Base-by-base conservation (phyloP, 169 alveolate genomes). In the Plasmodium yoelii region DNA sequence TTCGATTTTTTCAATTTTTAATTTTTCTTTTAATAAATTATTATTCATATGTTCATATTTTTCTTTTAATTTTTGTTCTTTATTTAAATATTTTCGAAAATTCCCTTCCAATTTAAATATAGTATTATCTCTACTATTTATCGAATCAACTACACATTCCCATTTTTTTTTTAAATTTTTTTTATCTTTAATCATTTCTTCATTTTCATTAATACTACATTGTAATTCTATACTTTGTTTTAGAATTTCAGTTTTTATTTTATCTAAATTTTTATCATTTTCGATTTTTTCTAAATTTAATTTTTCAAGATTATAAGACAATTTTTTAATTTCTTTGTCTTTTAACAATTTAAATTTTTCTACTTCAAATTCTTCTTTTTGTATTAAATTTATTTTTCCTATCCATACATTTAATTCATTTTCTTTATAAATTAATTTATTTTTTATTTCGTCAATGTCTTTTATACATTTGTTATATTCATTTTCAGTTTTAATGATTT, bases 361-460 rank as follows among this genome's bases (percentile, higher is more conserved):
- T 44, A 80, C 60, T 47, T 80, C 90, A 60, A 51, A 80, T 80
- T 80, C 90, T 55, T 80, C 90, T 60, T 80, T 57, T 56, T 80
- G 90, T 9, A 67, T 24, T 22, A 53, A 67, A 5, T 67, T 59
- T 9, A 80, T 65, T 67, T 55, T 68, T 1, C 19, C 4, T 7
- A 60, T 55, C 71, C 77, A 80, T 65, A 67, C 84, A 6, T 80
- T 55, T 55, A 80, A 70, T 53, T 80, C 90, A 12, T 49, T 53
- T 53, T 80, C 90, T 70, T 80, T 80, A 24, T 55, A n/a, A 1
- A 64, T 44, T 67, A 80, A 67, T 42, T 80, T 68, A 9, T 39
- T 34, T 56, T 67, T 80, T 47, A 80, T 80, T 39, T 80, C 90
- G 22, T 67, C 73, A 24, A 80, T 80, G 12, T 70, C 67, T 18